Conservation (phyloP, 2,329 filamentous ascomycete genomes). For the Penicillium sp. region DNA sequence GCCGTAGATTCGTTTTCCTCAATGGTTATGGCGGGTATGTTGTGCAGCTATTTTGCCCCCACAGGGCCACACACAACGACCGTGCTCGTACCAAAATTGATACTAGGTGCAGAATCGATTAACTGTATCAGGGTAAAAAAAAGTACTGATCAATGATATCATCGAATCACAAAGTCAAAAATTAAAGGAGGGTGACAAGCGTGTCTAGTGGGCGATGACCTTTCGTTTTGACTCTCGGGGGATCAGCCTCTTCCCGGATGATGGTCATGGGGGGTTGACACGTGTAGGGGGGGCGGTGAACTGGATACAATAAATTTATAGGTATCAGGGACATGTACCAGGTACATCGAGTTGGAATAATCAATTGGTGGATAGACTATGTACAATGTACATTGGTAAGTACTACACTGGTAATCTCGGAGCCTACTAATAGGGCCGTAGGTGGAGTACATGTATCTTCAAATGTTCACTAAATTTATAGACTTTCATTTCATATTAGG, state of each 20-base stretch:
- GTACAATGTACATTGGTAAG: neutral
- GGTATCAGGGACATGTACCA: neutral
- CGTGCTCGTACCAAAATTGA: constrained; percentile 17
- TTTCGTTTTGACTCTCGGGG: constrained; percentile 2
- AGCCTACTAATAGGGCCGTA: neutral
- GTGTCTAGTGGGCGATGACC: neutral
- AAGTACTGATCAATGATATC: neutral
- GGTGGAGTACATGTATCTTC: no score
- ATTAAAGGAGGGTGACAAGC: neutral
- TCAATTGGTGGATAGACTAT: neutral
- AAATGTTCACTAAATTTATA: no score
- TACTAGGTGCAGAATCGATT: constrained; percentile 8
- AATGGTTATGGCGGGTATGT: constrained; percentile 20
- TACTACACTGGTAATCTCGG: neutral
- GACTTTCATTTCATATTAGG: no score
- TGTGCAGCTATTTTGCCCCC: constrained; percentile 21
- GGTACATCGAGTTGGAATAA: neutral
- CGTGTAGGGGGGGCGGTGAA: constrained; percentile 21
- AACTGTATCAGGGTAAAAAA: neutral
- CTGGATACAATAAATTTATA: no score
- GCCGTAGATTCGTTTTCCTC: constrained; percentile 10
- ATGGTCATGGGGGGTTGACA: constrained; percentile 3
- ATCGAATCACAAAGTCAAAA: neutral
- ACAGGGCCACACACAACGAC: constrained; percentile 16
- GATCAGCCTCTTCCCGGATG: constrained; percentile 12